Evolutionary conservation across 768 basidiomycete species (phyloP).

Genomic region (Postia placenta): DNA sequence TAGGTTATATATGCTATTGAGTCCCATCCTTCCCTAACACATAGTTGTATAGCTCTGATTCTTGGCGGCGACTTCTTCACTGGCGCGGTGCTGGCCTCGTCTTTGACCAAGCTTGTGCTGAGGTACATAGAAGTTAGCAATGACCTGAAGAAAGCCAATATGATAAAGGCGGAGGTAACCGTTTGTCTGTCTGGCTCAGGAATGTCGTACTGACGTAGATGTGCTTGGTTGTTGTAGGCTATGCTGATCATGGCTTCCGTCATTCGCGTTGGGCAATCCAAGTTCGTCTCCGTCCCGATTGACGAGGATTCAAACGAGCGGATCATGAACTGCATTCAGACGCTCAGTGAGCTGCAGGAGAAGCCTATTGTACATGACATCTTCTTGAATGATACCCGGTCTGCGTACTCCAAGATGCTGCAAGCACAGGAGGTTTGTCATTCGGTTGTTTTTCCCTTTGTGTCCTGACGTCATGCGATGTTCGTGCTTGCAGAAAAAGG

Average conservation of each 20-base stretch:
- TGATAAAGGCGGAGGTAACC: conserved; percentile 78
- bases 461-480: not conserved
- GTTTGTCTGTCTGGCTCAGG: too few relatives aligned
- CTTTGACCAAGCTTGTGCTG: conserved; percentile 87
- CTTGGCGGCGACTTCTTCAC: conserved; percentile 98
- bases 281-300: conserved; percentile 89
- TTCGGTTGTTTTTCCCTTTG: not conserved
- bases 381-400: conserved; percentile 83
- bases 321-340: conserved; percentile 93
- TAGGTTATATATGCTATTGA: too few relatives aligned
- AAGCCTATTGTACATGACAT: conserved; percentile 56
- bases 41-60: conserved; percentile 55
- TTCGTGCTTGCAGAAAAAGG: conserved; percentile 59
- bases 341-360: conserved; percentile 72
- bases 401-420: conserved; percentile 94
- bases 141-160: conserved; percentile 55
- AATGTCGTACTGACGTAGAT: too few relatives aligned
- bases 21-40: too few relatives aligned
- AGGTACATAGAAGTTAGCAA: conserved; percentile 49
- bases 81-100: conserved; percentile 81
- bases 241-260: conserved; percentile 99
- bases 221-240: conserved; percentile 37
- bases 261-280: conserved; percentile 95
- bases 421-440: conserved; percentile 76
- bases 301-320: conserved; percentile 98